Evolutionary conservation across 1,139 yeast genomes (phyloP).

Genomic region (Debaryomyces fabryi): DNA sequence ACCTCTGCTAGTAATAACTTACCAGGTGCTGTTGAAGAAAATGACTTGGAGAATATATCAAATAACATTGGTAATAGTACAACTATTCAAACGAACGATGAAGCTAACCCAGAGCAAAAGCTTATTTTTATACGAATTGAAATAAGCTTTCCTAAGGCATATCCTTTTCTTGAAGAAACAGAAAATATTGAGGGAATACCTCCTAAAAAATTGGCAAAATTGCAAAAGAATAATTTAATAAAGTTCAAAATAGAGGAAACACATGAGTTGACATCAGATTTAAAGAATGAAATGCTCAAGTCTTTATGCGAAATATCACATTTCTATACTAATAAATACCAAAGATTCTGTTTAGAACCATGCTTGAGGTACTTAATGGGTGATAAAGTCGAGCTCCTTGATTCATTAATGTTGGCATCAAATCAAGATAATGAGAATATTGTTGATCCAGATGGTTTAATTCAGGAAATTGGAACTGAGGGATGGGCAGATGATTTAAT

Average conservation of each 20-base stretch:
- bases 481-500: conserved; percentile 51
- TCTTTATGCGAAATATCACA: conserved; percentile 58
- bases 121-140: conserved; percentile 71
- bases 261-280: conserved; percentile 57
- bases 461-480: conserved; percentile 43
- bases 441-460: conserved; percentile 20
- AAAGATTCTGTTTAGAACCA: conserved; percentile 76
- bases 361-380: conserved; percentile 81
- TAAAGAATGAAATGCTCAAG: conserved; percentile 51
- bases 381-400: conserved; percentile 63
- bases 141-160: conserved; percentile 66
- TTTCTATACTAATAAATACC: conserved; percentile 55
- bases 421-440: conserved; percentile 23
- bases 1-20: conserved; percentile 1
- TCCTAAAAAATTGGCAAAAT: conserved; percentile 24
- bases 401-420: conserved; percentile 29
- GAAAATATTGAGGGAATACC: conserved; percentile 31
- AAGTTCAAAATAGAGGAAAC: conserved; percentile 77
- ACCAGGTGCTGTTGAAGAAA: conserved; percentile 1
- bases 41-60: conserved; percentile 6
- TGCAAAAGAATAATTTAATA: conserved; percentile 29
- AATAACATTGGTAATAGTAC: conserved; percentile 11
- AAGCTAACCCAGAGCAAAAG: conserved; percentile 43
- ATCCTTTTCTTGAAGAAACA: conserved; percentile 60
- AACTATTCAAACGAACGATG: conserved; percentile 12